Conservation (phyloP, 306 rosid genomes). For the Erythrophleum fordii region DNA sequence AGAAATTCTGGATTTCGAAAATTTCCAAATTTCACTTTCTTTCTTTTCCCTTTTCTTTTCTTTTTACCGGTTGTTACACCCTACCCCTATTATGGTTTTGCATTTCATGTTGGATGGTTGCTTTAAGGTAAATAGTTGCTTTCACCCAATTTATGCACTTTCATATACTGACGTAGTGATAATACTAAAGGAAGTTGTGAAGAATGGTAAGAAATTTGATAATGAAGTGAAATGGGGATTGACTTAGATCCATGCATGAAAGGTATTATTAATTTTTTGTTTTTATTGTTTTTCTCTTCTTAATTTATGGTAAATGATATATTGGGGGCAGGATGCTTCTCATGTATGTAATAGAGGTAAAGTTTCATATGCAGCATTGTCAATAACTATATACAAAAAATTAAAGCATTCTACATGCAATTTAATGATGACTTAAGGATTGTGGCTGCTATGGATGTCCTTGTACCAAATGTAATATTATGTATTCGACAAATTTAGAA, state of each 20-base stretch:
- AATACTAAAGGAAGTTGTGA: conserved; percentile 55
- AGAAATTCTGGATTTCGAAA: no score
- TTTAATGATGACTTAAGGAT: conserved; percentile 65
- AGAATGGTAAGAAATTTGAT: no score
- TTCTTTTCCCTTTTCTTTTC: no score
- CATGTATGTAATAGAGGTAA: conserved; percentile 65
- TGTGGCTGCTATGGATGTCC: conserved; percentile 81
- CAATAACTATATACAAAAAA: conserved; percentile 66
- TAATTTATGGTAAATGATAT: not conserved
- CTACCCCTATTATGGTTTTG: no score
- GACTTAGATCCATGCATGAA: conserved; percentile 71
- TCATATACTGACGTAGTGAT: conserved; percentile 67
- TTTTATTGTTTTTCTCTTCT: no score
- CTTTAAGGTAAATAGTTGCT: conserved; percentile 54
- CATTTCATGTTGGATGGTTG: no score
- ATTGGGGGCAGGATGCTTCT: not conserved
- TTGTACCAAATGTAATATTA: conserved; percentile 63
- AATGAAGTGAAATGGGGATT: conserved; percentile 70
- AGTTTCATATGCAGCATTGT: conserved; percentile 67
- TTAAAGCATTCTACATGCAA: conserved; percentile 74
- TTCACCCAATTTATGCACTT: conserved; percentile 54
- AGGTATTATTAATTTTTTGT: conserved; percentile 51
- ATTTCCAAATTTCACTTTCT: no score
- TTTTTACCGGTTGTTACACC: no score
- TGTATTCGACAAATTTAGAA: no score